Evolutionary conservation across 352 stramenopile species (phyloP).

Genomic region (Phytophthora rubi): DNA sequence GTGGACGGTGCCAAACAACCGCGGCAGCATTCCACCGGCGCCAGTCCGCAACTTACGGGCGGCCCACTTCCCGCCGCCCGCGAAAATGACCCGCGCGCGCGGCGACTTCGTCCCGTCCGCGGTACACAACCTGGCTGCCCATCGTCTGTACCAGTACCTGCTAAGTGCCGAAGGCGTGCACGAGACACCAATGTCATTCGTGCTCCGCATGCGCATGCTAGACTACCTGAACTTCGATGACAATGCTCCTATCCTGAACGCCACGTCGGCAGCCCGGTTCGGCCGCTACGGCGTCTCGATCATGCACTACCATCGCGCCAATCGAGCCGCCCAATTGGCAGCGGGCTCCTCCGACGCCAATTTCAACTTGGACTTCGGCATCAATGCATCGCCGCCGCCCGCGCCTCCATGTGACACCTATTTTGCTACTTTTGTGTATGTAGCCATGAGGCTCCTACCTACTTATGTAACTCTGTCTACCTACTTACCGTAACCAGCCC

Average conservation of each 20-base stretch:
- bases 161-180: not conserved
- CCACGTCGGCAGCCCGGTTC: not conserved
- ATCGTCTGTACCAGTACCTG: not conserved
- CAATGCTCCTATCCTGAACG: not conserved
- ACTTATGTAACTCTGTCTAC: no score
- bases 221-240: not conserved
- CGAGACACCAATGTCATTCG: not conserved
- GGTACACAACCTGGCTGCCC: not conserved
- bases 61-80: no score
- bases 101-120: not conserved
- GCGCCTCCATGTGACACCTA: not conserved
- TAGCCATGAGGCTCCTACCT: no score
- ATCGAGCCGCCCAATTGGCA: not conserved
- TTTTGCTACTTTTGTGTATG: no score
- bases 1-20: no score
- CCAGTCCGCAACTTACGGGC: no score
- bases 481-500: no score
- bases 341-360: not conserved
- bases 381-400: not conserved
- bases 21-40: no score
- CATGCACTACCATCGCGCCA: slow-evolving; percentile 1
- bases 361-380: slow-evolving; percentile 1
- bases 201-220: slow-evolving; percentile 1
- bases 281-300: not conserved
- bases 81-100: no score